A percentile compares a stretch with the other conserved stretches of the same genome.
These are phyloP conservation scores for Suhomyces bokatorum DNA, from an alignment of 1,139 yeast species.

Conservation along the genomic window DNA sequence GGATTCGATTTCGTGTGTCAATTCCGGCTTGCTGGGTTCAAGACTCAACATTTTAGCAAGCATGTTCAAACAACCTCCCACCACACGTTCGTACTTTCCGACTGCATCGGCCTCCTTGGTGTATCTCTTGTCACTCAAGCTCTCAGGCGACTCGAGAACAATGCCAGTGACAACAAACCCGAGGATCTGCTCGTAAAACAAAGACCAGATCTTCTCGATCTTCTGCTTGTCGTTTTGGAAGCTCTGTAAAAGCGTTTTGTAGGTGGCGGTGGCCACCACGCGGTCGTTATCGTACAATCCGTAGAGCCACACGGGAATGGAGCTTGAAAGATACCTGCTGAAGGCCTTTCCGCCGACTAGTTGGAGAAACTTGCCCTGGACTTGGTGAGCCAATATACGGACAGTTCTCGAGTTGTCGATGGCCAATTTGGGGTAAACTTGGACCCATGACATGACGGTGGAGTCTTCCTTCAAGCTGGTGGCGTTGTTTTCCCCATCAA, in stretches of 20 bases:
- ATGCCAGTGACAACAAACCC: slow-evolving; percentile 55
- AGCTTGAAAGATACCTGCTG: slow-evolving; percentile 65
- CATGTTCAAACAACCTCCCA: slow-evolving; percentile 53
- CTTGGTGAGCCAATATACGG: slow-evolving; percentile 59
- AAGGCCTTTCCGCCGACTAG: slow-evolving; percentile 62
- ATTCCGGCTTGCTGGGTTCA: slow-evolving; percentile 9
- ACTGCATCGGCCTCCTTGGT: slow-evolving; percentile 66
- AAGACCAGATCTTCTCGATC: slow-evolving; percentile 58
- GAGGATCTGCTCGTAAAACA: slow-evolving; percentile 57
- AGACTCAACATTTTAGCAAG: slow-evolving; percentile 41
- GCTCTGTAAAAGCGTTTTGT: slow-evolving; percentile 46
- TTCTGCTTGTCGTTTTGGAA: slow-evolving; percentile 62
- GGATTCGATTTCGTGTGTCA: slow-evolving; percentile 22
- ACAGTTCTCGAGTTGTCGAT: slow-evolving; percentile 69
- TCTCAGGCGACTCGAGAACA: slow-evolving; percentile 55
- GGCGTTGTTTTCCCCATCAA: slow-evolving; percentile 1
- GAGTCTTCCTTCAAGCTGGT: slow-evolving; percentile 19
- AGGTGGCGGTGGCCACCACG: slow-evolving; percentile 55
- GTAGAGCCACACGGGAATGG: slow-evolving; percentile 70
- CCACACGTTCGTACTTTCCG: slow-evolving; percentile 64
- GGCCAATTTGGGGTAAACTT: slow-evolving; percentile 75
- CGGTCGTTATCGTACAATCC: slow-evolving; percentile 73
- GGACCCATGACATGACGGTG: slow-evolving; percentile 70
- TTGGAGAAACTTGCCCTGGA: slow-evolving; percentile 51
- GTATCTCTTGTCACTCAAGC: slow-evolving; percentile 76